These are phyloP conservation scores for Trichoderma endophyticum DNA, from an alignment of 2,329 filamentous ascomycete genomes.

Conservation along the genomic window DNA sequence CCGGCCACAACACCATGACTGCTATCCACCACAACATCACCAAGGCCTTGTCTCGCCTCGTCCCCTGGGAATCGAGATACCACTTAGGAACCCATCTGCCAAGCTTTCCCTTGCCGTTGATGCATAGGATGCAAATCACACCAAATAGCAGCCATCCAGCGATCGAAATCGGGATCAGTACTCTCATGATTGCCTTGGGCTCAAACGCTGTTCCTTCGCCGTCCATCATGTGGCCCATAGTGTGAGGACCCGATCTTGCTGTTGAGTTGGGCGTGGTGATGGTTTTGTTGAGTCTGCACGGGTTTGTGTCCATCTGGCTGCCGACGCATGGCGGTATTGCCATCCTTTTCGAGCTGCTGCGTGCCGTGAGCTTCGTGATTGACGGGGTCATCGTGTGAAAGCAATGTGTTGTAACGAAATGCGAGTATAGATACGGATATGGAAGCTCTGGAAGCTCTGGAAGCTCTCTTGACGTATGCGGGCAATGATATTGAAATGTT, in stretches of 20 bases:
- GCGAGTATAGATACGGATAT: neutral
- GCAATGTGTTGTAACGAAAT: neutral
- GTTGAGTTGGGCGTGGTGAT: neutral
- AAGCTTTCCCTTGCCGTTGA: conserved; percentile 30
- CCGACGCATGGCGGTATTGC: neutral
- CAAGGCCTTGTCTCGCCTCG: conserved; percentile 21
- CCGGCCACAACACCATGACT: conserved; percentile 42
- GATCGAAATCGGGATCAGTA: conserved; percentile 28
- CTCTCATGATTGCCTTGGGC: conserved; percentile 16
- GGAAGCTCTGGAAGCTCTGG: neutral
- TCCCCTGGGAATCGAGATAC: conserved; percentile 31
- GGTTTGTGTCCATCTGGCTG: neutral
- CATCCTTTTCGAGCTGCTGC: neutral
- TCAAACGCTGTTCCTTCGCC: conserved; percentile 5
- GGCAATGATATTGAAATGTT: neutral
- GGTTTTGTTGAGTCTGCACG: neutral
- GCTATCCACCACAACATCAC: conserved; percentile 31
- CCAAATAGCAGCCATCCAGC: conserved; percentile 33
- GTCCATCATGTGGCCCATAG: neutral
- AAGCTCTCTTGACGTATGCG: neutral
- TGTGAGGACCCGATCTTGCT: neutral
- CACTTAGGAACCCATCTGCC: conserved; percentile 35
- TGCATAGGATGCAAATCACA: conserved; percentile 31
- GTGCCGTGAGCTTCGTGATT: too few species aligned
- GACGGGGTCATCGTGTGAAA: neutral